Percentiles rank a stretch among this genome's conserved stretches.
Conservation (phyloP, 2,329 filamentous ascomycete species). For the Claviceps arundinis region DNA sequence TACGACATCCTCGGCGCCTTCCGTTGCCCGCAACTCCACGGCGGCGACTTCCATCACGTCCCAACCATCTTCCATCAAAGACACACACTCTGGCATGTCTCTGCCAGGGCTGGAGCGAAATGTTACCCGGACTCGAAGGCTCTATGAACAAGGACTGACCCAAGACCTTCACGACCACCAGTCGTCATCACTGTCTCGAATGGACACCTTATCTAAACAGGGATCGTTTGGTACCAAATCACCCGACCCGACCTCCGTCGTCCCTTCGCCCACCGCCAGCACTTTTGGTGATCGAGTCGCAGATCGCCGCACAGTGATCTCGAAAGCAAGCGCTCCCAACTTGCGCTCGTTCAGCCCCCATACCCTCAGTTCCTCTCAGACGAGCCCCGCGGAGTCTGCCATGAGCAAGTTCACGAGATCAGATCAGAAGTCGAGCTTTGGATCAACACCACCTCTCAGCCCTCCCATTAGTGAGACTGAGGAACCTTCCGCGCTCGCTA, state of each 20-base stretch:
- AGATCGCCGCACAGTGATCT: slow-evolving; percentile 31
- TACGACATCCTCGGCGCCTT: slow-evolving; percentile 58
- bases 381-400: slow-evolving; percentile 22
- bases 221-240: slow-evolving; percentile 37
- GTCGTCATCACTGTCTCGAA: slow-evolving; percentile 57
- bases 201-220: slow-evolving; percentile 65
- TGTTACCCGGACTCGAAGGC: slow-evolving; percentile 55
- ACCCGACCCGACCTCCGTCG: slow-evolving; percentile 30
- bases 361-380: slow-evolving; percentile 24
- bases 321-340: slow-evolving; percentile 55
- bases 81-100: slow-evolving; percentile 26
- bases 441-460: slow-evolving; percentile 26
- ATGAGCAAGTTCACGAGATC: slow-evolving; percentile 22
- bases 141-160: slow-evolving; percentile 74
- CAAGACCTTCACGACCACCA: slow-evolving; percentile 74
- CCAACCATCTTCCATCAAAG: slow-evolving; percentile 44
- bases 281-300: slow-evolving; percentile 33
- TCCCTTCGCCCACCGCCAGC: slow-evolving; percentile 31
- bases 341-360: slow-evolving; percentile 45
- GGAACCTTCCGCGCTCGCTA: slow-evolving; percentile 49
- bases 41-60: slow-evolving; percentile 69
- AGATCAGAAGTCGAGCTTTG: slow-evolving; percentile 20
- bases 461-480: slow-evolving; percentile 57
- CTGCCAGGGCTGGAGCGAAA: slow-evolving; percentile 44
- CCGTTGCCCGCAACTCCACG: slow-evolving; percentile 63